A percentile compares a stretch with the other conserved stretches of the same genome.
phyloP scores from a whole-genome alignment of 371 early-diverging fungal species.

The Aphelidium insulamus region DNA sequence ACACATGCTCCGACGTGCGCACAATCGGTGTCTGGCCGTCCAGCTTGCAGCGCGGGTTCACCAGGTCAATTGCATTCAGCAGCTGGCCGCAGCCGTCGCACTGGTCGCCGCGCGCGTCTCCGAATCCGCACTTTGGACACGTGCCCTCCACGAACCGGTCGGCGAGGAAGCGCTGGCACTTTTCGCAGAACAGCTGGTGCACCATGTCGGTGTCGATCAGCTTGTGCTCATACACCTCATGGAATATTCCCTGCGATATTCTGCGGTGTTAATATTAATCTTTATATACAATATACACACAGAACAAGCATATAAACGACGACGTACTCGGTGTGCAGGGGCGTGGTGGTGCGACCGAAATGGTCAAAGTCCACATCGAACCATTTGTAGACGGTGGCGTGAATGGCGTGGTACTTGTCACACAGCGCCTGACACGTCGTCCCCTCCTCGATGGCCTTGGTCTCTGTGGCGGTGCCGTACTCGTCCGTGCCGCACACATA shows the following conservation, averaged over 20 bases:
- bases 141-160: constrained; percentile 97
- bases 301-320: background rate
- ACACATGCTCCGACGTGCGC: constrained; percentile 77
- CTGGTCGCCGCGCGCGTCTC: constrained; percentile 97
- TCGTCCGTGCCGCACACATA: constrained; percentile 99
- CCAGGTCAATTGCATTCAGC: constrained; percentile 78
- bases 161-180: constrained; percentile 82
- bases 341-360: constrained; percentile 93
- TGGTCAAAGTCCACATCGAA: constrained; percentile 87
- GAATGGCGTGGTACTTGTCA: constrained; percentile 84
- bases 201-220: constrained; percentile 49
- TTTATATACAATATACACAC: constrained; percentile 1
- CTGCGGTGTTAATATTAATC: constrained; percentile 3
- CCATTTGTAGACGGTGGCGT: constrained; percentile 85
- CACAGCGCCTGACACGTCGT: constrained; percentile 80
- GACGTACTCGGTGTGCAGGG: constrained; percentile 51
- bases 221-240: constrained; percentile 49
- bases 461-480: constrained; percentile 99
- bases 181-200: constrained; percentile 83
- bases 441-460: constrained; percentile 88
- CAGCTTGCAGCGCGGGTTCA: constrained; percentile 88
- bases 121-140: constrained; percentile 80
- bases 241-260: constrained; percentile 84
- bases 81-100: constrained; percentile 94
- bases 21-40: constrained; percentile 61